These are phyloP conservation scores for Boletus subparvulus DNA, from an alignment of 768 basidiomycete species.

Conservation along the genomic window DNA sequence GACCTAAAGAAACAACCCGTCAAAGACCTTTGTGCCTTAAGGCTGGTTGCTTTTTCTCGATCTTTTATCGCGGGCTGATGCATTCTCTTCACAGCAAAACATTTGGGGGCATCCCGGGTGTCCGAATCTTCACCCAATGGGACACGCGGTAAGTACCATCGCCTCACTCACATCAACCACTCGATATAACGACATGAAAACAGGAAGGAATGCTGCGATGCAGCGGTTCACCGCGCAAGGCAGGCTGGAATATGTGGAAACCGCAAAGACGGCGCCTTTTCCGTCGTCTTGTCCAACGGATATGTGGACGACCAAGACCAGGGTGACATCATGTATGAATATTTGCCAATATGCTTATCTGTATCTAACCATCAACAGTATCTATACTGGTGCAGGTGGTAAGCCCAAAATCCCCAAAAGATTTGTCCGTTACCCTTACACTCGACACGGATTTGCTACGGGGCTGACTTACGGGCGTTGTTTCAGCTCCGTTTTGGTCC, in stretches of 20 bases:
- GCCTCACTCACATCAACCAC: neutral
- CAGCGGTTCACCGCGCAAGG: conserved; percentile 22
- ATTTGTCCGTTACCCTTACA: conserved; percentile 16
- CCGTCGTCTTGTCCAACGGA: conserved; percentile 17
- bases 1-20: no score
- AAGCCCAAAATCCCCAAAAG: conserved; percentile 14
- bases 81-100: conserved; percentile 9
- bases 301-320: conserved; percentile 28
- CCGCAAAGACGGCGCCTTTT: conserved; percentile 6
- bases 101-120: conserved; percentile 26
- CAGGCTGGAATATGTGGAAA: conserved; percentile 24
- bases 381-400: conserved; percentile 31
- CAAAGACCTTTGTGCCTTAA: no score
- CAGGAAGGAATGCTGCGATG: conserved; percentile 7
- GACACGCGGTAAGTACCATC: conserved; percentile 12
- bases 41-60: no score
- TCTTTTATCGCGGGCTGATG: neutral
- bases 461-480: neutral
- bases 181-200: neutral
- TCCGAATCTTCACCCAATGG: conserved; percentile 25
- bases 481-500: conserved; percentile 19
- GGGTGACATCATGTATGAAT: conserved; percentile 27
- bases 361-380: conserved; percentile 14
- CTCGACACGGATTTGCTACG: neutral
- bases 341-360: neutral